Evolutionary conservation across 805 yeast species (phyloP).

Genomic region (Saccharomycopsis sp.): DNA sequence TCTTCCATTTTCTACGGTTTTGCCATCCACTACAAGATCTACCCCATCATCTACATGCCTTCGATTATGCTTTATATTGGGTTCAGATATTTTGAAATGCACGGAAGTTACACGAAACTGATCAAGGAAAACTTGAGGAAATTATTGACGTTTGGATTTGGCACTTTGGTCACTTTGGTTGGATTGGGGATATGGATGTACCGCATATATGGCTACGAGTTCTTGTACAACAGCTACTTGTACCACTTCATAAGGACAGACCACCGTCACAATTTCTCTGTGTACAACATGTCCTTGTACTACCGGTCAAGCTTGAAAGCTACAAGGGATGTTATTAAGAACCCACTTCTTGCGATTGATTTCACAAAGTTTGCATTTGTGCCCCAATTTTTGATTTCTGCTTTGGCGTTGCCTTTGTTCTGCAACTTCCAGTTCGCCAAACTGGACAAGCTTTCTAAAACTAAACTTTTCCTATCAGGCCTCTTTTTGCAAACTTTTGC

Average conservation of each 20-base stretch:
- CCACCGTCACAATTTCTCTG: constrained; percentile 90
- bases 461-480: constrained; percentile 34
- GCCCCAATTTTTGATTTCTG: constrained; percentile 67
- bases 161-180: constrained; percentile 37
- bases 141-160: constrained; percentile 26
- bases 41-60: constrained; percentile 85
- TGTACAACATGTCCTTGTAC: constrained; percentile 70
- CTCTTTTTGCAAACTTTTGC: constrained; percentile 69
- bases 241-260: constrained; percentile 80
- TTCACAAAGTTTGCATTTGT: constrained; percentile 61
- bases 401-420: constrained; percentile 46
- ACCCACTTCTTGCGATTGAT: constrained; percentile 21
- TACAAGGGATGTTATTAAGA: constrained; percentile 23
- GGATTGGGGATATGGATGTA: constrained; percentile 54
- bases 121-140: background rate
- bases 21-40: constrained; percentile 82
- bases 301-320: constrained; percentile 38
- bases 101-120: background rate
- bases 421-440: constrained; percentile 12
- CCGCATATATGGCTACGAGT: constrained; percentile 61
- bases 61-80: constrained; percentile 40
- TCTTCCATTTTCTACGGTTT: constrained; percentile 56
- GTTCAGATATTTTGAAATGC: background rate
- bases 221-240: constrained; percentile 64
- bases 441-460: constrained; percentile 23